These are phyloP conservation scores for Trichaptum fuscoviolaceum DNA, from an alignment of 768 basidiomycete genomes.

Conservation along the genomic window DNA sequence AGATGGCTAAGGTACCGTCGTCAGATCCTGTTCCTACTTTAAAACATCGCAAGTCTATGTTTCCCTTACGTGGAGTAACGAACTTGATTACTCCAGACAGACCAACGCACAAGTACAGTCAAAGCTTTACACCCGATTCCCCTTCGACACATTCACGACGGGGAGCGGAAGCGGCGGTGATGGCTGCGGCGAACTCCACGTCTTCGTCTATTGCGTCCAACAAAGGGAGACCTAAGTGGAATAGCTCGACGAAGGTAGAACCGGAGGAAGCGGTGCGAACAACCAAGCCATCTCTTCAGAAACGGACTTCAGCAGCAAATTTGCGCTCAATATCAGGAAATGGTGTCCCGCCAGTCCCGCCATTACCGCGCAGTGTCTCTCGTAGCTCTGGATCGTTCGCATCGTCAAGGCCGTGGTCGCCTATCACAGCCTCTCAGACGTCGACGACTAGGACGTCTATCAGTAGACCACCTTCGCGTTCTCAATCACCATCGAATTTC, in stretches of 20 bases:
- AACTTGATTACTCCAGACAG: slow-evolving; percentile 52
- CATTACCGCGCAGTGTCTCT: slow-evolving; percentile 59
- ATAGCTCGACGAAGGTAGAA: slow-evolving; percentile 74
- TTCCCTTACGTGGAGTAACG: slow-evolving; percentile 40
- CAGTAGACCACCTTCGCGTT: slow-evolving; percentile 43
- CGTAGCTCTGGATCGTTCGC: slow-evolving; percentile 57
- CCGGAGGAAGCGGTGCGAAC: slow-evolving; percentile 42
- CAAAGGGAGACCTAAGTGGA: slow-evolving; percentile 49
- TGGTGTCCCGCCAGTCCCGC: slow-evolving; percentile 42
- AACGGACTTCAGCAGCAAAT: slow-evolving; percentile 37
- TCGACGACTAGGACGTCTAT: slow-evolving; percentile 38
- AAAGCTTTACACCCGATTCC: slow-evolving; percentile 67
- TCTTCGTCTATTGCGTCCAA: slow-evolving; percentile 28
- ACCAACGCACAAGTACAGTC: slow-evolving; percentile 60
- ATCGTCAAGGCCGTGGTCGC: slow-evolving; percentile 79
- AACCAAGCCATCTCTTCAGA: slow-evolving; percentile 45
- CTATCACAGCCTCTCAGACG: slow-evolving; percentile 55
- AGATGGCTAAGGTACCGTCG: slow-evolving; percentile 35
- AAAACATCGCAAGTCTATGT: slow-evolving; percentile 61
- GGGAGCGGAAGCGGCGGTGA: slow-evolving; percentile 29
- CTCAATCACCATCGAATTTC: slow-evolving; percentile 48
- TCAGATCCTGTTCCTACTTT: slow-evolving; percentile 51
- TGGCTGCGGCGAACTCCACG: slow-evolving; percentile 29
- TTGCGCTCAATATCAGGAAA: slow-evolving; percentile 40
- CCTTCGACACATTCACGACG: slow-evolving; percentile 33